Base-by-base conservation (phyloP, 768 basidiomycete species). In the Tylopilus cervinicoccineus region DNA sequence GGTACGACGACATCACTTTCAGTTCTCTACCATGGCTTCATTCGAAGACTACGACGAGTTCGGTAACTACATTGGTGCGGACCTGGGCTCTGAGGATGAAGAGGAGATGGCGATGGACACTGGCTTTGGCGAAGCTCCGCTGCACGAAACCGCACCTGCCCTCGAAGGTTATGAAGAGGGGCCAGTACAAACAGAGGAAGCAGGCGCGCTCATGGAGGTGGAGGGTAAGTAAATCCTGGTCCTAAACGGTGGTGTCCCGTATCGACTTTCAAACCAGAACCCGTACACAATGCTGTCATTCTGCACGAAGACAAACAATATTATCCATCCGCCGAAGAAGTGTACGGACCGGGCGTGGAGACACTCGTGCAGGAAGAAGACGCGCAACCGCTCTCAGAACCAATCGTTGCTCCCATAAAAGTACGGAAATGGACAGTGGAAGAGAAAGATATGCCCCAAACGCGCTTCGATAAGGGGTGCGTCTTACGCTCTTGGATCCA, bases 301-400 rank as follows among this genome's bases (percentile, higher is more conserved):
- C 75, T 98, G 38, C 95, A 98, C 60, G 96, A 98, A 65, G 89
- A 99, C 71, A 99, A 99, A 69, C 89, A 93, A 67, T 98, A 99
- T 68, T 99, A 99, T 65, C 90, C 93, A 13, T 87, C 88, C 13
- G 95, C 96, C 1, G 76, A 75, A 47, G 93, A 97, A 16, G 82
- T 94, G 2, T 99, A 99, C 67, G 96, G 96, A 3, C 75, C 81
- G 32, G 96, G 84, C 50, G 96, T 99, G 26, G 95, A 98, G 70
- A 88, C 96, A 1, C 70, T 98, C 56, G 96, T 99, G 2, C 96
- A 98, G 64, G 96, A 99, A 68, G 96, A 99, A 70, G 96, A 99
- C 63, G 83, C 90, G 4, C 96, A 99, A 65, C 93, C 93, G 13
- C 77, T 99, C 17, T 79, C 91, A 3, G 92, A 98, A 61, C 96